Evolutionary conservation across 768 basidiomycete genomes (phyloP), one percentile per base, ranked within the genome.

Genomic region (Auriscalpium microsporum): DNA sequence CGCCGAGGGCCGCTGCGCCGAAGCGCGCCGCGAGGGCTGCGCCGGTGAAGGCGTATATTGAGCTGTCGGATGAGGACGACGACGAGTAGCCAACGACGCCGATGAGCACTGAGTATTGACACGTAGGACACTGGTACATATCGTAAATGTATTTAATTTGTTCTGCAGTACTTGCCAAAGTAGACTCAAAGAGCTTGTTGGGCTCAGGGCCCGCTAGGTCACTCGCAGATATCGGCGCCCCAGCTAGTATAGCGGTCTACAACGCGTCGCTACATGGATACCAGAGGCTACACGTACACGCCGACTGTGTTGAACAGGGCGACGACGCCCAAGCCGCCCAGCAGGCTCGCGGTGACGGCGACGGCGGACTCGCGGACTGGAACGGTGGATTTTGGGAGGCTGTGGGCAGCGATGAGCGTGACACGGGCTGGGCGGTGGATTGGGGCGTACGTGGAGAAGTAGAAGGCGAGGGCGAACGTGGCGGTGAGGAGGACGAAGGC

Each of bases 291-390:
- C 62, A 94, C 83, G 72, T 91, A 85, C 51, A 93, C 91, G 45
- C 90, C 91, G 46, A 79, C 83, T 40, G 81, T 82, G 72, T 88
- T 91, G 71, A 96, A 95, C 55, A 95, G 79, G 45, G 90, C 86
- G 33, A 95, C 90, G 62, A 93, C 80, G 52, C 94, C 94, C 62
- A 91, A 89, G 8, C 94, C 93, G 33, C 86, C 90, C 21, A 94
- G 80, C 42, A 83, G 59, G 68, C 89, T 91, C 23, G 90, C 92
- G 11, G 81, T 67, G 42, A 80, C 71, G 0, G 89, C 89, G 17
- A 92, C 83, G 9, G 75, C 78, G 7, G 81, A 66, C 70, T 96
- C 93, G 53, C 80, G 79, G 53, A 81, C 58, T 10, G 82, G 80
- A 33, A 89, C 53, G 9, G 76, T 78, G 64, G 78, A 75, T 75